Percentiles rank a stretch among this genome's conserved stretches.
These are phyloP conservation scores for Fusarium agapanthi DNA, from an alignment of 2,329 filamentous ascomycete species.

Conservation along the genomic window DNA sequence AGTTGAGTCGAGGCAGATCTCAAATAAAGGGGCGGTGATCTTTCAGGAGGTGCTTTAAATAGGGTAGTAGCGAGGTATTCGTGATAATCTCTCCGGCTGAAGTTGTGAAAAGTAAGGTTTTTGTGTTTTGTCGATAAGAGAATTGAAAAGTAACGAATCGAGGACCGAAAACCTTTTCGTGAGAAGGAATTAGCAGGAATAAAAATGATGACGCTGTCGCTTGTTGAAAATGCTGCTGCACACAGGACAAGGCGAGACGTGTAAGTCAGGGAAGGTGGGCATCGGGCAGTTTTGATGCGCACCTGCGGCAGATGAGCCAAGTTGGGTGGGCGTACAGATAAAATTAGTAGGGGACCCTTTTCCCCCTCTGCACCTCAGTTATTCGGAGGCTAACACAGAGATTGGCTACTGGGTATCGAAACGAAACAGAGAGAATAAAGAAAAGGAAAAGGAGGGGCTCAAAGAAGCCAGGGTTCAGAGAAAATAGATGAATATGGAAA, in stretches of 20 bases:
- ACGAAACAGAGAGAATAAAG: conserved; percentile 22
- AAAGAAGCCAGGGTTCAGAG: conserved; percentile 17
- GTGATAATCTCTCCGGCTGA: conserved; percentile 28
- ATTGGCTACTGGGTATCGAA: conserved; percentile 26
- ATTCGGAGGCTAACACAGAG: conserved; percentile 12
- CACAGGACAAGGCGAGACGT: conserved; percentile 22
- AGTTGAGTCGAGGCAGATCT: conserved; percentile 1
- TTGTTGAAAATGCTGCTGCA: conserved; percentile 15
- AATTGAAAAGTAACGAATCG: background rate
- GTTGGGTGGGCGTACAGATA: conserved; percentile 31
- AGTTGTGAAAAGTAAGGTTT: conserved; percentile 20
- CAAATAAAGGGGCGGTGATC: conserved; percentile 33
- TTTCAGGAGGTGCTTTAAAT: conserved; percentile 5
- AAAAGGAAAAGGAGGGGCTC: conserved; percentile 14
- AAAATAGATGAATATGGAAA: conserved; percentile 19
- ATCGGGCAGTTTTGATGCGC: conserved; percentile 33
- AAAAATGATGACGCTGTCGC: conserved; percentile 7
- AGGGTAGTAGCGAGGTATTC: background rate
- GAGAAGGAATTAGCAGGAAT: conserved; percentile 3
- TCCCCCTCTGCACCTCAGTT: conserved; percentile 19
- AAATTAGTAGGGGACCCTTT: conserved; percentile 37
- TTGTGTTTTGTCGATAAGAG: conserved; percentile 7
- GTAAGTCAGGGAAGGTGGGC: conserved; percentile 37
- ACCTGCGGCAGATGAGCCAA: conserved; percentile 27
- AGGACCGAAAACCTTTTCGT: background rate